Evolutionary conservation across 2,329 filamentous ascomycete species (phyloP).

Genomic region (Microsporum audouinii): DNA sequence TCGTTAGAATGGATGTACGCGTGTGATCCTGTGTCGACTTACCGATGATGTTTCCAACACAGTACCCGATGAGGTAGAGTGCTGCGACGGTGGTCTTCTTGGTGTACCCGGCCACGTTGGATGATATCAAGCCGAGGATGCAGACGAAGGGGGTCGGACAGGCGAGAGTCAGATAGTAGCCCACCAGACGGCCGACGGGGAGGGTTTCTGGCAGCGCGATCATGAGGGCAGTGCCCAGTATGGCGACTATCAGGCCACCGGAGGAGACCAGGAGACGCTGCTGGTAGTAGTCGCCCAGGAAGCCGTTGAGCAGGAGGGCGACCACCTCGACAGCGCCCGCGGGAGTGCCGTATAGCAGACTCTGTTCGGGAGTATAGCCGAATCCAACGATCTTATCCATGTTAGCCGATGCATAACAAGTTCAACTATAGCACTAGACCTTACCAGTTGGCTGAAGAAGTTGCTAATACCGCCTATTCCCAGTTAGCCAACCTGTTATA

Average conservation of each 20-base stretch:
- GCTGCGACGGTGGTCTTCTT: slow-evolving; percentile 45
- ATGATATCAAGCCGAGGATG: slow-evolving; percentile 50
- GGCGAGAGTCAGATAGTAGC: slow-evolving; percentile 55
- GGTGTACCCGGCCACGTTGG: slow-evolving; percentile 47
- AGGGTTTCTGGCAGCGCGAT: slow-evolving; percentile 49
- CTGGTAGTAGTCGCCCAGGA: slow-evolving; percentile 45
- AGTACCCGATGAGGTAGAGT: slow-evolving; percentile 38
- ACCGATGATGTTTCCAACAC: slow-evolving; percentile 47
- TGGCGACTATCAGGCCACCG: slow-evolving; percentile 41
- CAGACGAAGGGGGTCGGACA: slow-evolving; percentile 53
- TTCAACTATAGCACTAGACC: neutral
- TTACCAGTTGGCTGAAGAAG: slow-evolving; percentile 45
- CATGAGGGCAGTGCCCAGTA: slow-evolving; percentile 55
- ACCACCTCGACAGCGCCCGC: slow-evolving; percentile 55
- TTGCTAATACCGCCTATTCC: slow-evolving; percentile 44
- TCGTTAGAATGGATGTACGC: neutral
- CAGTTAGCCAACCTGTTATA: neutral
- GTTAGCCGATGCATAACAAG: neutral
- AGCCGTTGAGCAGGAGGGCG: slow-evolving; percentile 44
- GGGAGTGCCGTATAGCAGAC: slow-evolving; percentile 53
- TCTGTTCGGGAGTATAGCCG: slow-evolving; percentile 52
- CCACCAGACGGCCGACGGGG: slow-evolving; percentile 48
- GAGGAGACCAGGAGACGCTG: slow-evolving; percentile 48
- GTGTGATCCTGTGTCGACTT: slow-evolving; percentile 14
- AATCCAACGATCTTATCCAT: slow-evolving; percentile 44